phyloP scores from a whole-genome alignment of 1,284 basidiomycete genomes.

The Leccinum subfulvum region DNA sequence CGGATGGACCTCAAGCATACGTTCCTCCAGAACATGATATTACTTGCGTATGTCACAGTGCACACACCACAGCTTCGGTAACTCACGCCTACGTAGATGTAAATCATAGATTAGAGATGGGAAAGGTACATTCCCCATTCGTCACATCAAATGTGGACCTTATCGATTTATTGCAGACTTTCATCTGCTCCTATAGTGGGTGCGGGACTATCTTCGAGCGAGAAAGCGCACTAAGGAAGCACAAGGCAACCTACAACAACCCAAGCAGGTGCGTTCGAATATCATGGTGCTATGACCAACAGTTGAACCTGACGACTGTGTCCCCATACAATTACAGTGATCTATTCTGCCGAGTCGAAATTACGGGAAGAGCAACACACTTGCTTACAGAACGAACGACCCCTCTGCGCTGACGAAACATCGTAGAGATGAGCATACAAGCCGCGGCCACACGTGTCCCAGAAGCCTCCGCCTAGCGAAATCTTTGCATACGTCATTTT shows the following conservation, averaged over 20 bases:
- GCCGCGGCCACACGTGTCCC: neutral
- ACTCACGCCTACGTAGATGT: neutral
- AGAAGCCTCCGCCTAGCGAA: neutral
- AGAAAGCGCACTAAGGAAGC: conserved; percentile 24
- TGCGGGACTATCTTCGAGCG: conserved; percentile 22
- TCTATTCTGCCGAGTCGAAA: neutral
- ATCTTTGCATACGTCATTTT: neutral
- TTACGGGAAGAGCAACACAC: conserved; percentile 10
- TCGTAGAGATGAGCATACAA: conserved; percentile 26
- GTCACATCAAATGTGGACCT: neutral
- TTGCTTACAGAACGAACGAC: conserved; percentile 27
- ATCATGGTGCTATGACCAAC: neutral
- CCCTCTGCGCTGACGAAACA: conserved; percentile 31
- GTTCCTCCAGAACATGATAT: neutral
- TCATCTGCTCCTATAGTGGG: conserved; percentile 13
- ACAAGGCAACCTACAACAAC: conserved; percentile 17
- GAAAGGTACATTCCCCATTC: conserved; percentile 3
- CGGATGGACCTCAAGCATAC: neutral
- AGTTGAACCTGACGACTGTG: neutral
- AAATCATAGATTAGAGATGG: conserved; percentile 8
- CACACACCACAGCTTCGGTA: too few relatives aligned
- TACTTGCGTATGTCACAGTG: too few relatives aligned
- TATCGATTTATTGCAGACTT: conserved; percentile 12
- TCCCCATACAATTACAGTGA: conserved; percentile 11
- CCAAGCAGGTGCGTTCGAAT: conserved; percentile 14